Percentiles rank a stretch among this genome's conserved stretches.
phyloP scores from a whole-genome alignment of 2,329 filamentous ascomycete species.

The Trichophaea hybrida region DNA sequence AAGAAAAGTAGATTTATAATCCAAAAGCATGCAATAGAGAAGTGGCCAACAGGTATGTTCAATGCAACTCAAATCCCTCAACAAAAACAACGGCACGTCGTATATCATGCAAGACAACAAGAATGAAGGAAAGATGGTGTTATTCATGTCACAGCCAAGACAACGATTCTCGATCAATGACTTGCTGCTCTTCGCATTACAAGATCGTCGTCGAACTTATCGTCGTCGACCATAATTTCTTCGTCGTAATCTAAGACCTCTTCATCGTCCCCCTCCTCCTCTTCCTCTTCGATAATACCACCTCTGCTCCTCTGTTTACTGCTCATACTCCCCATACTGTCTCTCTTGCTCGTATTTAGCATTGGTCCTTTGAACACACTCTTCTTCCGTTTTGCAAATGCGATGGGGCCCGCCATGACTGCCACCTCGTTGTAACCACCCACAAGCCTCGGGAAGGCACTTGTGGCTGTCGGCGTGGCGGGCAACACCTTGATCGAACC shows the following conservation, averaged over 20 bases:
- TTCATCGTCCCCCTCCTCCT: conserved; percentile 42
- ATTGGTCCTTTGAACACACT: conserved; percentile 71
- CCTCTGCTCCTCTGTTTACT: conserved; percentile 26
- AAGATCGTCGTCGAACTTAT: neutral
- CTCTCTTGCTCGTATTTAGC: conserved; percentile 36
- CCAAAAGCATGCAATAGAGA: neutral
- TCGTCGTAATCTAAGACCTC: conserved; percentile 23
- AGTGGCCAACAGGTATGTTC: neutral
- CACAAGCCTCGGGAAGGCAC: conserved; percentile 63
- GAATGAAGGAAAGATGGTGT: neutral
- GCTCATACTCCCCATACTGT: conserved; percentile 20
- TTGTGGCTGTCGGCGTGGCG: conserved; percentile 60
- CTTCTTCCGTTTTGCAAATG: conserved; percentile 70
- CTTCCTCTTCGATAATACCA: conserved; percentile 33
- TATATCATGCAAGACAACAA: neutral
- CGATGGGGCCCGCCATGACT: conserved; percentile 45
- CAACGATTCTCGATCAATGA: neutral
- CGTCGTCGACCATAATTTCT: neutral
- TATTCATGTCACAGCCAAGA: neutral
- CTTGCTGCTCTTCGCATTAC: neutral
- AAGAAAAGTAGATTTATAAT: neutral
- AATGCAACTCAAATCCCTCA: neutral
- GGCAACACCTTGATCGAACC: conserved; percentile 91
- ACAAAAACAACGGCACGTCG: neutral
- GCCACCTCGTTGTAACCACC: conserved; percentile 30